Evolutionary conservation across 768 basidiomycete genomes (phyloP).

Genomic region (Vararia minispora): DNA sequence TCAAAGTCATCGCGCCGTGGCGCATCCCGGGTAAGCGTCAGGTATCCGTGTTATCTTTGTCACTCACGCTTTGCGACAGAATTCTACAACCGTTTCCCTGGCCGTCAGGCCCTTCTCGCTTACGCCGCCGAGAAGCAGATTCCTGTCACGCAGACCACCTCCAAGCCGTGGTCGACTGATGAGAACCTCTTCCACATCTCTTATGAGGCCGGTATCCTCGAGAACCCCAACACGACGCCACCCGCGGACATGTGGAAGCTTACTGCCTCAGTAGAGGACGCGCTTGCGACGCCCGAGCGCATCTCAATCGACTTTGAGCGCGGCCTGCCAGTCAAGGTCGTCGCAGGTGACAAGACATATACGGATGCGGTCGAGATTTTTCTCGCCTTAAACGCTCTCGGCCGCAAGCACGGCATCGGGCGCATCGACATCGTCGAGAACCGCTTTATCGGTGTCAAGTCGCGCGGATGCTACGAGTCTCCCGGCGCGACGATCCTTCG

Average conservation of each 20-base stretch:
- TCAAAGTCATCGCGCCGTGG: slow-evolving; percentile 99
- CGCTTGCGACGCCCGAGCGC: slow-evolving; percentile 68
- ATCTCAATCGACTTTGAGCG: slow-evolving; percentile 77
- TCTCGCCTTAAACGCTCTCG: slow-evolving; percentile 81
- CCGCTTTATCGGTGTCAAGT: slow-evolving; percentile 98
- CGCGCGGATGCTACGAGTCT: slow-evolving; percentile 98
- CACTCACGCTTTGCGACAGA: slow-evolving; percentile 29
- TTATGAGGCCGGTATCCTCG: slow-evolving; percentile 97
- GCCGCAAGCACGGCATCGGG: slow-evolving; percentile 90
- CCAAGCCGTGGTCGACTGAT: slow-evolving; percentile 99
- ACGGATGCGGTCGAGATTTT: slow-evolving; percentile 96
- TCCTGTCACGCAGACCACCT: slow-evolving; percentile 87
- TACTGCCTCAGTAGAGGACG: slow-evolving; percentile 70
- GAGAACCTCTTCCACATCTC: slow-evolving; percentile 99
- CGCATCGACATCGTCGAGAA: slow-evolving; percentile 99
- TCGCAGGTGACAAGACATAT: slow-evolving; percentile 43
- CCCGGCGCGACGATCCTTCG: slow-evolving; percentile 96
- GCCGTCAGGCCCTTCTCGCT: slow-evolving; percentile 84
- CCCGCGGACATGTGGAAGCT: slow-evolving; percentile 99
- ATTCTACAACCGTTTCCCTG: slow-evolving; percentile 97
- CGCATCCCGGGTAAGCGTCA: slow-evolving; percentile 67
- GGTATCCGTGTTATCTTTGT: neutral
- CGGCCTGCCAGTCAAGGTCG: slow-evolving; percentile 82
- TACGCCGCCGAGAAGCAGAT: slow-evolving; percentile 84
- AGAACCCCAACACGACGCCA: slow-evolving; percentile 91